Evolutionary conservation across 345 rosid genomes (phyloP).

Genomic region (Camelina neglecta): DNA sequence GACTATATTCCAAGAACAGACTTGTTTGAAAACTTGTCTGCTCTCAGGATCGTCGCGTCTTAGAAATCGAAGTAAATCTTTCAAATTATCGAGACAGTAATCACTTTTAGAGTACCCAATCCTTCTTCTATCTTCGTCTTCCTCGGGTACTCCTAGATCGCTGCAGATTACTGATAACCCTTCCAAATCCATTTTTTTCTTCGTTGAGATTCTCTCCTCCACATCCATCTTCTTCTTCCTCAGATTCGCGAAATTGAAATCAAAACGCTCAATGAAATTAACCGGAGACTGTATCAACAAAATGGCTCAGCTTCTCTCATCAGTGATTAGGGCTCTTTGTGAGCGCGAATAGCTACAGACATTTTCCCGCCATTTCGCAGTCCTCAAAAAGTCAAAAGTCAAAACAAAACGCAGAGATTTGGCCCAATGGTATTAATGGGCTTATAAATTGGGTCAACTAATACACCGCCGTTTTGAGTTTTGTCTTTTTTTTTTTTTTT

Average conservation of each 20-base stretch:
- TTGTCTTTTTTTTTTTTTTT: background rate
- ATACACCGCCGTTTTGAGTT: background rate
- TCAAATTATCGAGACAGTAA: slow-evolving; percentile 70
- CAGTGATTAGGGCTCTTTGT: slow-evolving; percentile 41
- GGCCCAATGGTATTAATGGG: background rate
- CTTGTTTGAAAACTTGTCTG: slow-evolving; percentile 86
- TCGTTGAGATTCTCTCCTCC: slow-evolving; percentile 42
- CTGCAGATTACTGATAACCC: slow-evolving; percentile 74
- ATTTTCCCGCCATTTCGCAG: slow-evolving; percentile 40
- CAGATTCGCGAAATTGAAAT: background rate
- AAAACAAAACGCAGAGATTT: background rate
- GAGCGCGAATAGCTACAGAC: slow-evolving; percentile 34
- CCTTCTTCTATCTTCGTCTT: slow-evolving; percentile 56
- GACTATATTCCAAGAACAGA: slow-evolving; percentile 82
- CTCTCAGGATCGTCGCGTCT: slow-evolving; percentile 86
- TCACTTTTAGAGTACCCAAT: slow-evolving; percentile 65
- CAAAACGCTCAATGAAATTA: background rate
- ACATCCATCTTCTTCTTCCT: slow-evolving; percentile 33
- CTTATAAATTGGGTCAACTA: background rate
- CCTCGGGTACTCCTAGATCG: slow-evolving; percentile 64
- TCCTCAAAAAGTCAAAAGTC: background rate
- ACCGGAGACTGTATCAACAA: background rate
- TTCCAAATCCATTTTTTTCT: slow-evolving; percentile 55
- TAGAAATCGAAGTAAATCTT: slow-evolving; percentile 80
- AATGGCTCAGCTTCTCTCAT: background rate